A percentile compares a stretch with the other conserved stretches of the same genome.
phyloP scores from a whole-genome alignment of 2,329 filamentous ascomycete species.

The Cytospora schulzeri region DNA sequence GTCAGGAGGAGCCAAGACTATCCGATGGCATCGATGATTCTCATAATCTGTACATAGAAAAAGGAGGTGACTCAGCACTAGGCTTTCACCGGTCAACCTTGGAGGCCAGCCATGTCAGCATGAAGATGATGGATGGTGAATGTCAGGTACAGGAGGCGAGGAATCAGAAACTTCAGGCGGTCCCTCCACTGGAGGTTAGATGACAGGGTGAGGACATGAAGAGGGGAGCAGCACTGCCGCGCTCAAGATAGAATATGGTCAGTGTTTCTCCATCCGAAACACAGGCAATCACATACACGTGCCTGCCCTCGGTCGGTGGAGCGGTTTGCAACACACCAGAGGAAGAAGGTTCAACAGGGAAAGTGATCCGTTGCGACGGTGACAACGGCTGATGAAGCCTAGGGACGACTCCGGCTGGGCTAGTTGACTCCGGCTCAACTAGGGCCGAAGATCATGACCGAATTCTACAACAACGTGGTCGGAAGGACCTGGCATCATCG shows the following conservation, averaged over 20 bases:
- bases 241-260: conserved; percentile 10
- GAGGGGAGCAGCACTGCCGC: conserved; percentile 7
- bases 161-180: conserved; percentile 3
- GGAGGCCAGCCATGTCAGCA: conserved; percentile 7
- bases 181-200: not conserved
- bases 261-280: not conserved
- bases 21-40: not conserved
- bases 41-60: not conserved
- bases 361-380: not conserved
- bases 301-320: conserved; percentile 1
- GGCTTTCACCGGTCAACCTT: not conserved
- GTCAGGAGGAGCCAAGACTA: not conserved
- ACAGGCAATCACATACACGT: not conserved
- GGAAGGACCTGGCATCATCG: not conserved
- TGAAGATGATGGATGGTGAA: not conserved
- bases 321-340: conserved; percentile 4
- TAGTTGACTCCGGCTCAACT: conserved; percentile 10
- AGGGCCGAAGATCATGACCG: conserved; percentile 20
- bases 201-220: not conserved
- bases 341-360: not conserved
- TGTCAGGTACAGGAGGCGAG: conserved; percentile 13
- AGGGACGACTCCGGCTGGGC: conserved; percentile 12
- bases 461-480: conserved; percentile 3
- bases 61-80: conserved; percentile 8
- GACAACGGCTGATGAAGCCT: not conserved